Conservation (phyloP, 768 basidiomycete species). For the Phylloporus arenicola region DNA sequence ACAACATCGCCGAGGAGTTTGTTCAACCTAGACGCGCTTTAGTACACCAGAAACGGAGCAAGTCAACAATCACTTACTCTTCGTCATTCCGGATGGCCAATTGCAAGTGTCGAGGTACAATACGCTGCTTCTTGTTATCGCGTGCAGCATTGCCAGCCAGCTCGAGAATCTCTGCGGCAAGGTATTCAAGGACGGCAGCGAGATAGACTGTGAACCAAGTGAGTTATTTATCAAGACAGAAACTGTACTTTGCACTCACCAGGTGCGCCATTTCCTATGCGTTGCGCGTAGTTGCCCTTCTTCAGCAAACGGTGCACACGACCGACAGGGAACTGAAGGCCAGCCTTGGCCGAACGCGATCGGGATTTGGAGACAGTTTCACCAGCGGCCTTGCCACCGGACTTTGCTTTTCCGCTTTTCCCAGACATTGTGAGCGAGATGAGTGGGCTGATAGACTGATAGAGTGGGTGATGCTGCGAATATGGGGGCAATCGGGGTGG, state of each 20-base stretch:
- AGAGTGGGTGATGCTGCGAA: not conserved
- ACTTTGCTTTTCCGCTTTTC: constrained; percentile 54
- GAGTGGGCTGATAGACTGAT: not conserved
- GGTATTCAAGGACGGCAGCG: constrained; percentile 57
- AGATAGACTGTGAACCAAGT: constrained; percentile 43
- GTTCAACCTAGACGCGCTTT: constrained; percentile 27
- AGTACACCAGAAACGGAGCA: not conserved
- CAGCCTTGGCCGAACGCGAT: constrained; percentile 39
- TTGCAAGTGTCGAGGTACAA: constrained; percentile 61
- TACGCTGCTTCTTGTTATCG: constrained; percentile 56
- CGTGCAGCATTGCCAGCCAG: constrained; percentile 54
- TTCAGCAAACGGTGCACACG: constrained; percentile 57
- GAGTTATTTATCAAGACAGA: not conserved
- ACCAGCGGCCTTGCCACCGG: constrained; percentile 58
- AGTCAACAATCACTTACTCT: constrained; percentile 27
- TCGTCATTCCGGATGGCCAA: constrained; percentile 63
- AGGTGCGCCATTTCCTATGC: constrained; percentile 52
- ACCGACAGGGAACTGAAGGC: constrained; percentile 50
- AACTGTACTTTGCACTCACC: constrained; percentile 18
- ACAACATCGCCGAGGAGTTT: constrained; percentile 43
- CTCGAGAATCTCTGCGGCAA: constrained; percentile 60
- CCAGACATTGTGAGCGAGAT: constrained; percentile 30
- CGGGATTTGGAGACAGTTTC: constrained; percentile 28
- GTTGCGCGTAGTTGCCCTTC: constrained; percentile 54
- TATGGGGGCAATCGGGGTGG: constrained; percentile 6